Evolutionary conservation across 2,329 filamentous ascomycete species (phyloP).

Genomic region (Epichloe glyceriae): DNA sequence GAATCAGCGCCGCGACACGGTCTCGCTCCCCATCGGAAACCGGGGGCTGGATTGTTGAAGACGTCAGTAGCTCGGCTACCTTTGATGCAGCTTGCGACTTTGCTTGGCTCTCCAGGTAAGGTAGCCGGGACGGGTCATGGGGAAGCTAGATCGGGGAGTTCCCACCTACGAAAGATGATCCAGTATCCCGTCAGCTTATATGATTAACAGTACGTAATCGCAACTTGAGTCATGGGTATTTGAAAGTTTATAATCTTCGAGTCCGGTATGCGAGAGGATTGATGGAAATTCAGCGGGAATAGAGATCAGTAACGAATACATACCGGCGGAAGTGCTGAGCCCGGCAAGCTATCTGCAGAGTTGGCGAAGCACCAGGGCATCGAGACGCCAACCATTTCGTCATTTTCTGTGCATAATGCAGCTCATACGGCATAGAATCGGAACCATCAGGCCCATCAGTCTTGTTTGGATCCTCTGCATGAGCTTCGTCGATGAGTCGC

Average conservation of each 20-base stretch:
- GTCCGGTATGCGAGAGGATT: too few species aligned
- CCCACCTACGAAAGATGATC: slow-evolving; percentile 41
- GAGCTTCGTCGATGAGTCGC: slow-evolving; percentile 56
- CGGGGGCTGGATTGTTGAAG: slow-evolving; percentile 21
- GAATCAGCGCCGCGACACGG: slow-evolving; percentile 56
- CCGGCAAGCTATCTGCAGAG: slow-evolving; percentile 62
- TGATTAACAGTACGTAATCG: too few species aligned
- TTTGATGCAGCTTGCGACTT: slow-evolving; percentile 45
- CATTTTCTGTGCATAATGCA: slow-evolving; percentile 73
- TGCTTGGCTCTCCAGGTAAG: slow-evolving; percentile 66
- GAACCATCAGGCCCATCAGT: slow-evolving; percentile 29
- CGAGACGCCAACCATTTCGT: slow-evolving; percentile 55
- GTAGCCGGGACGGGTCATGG: slow-evolving; percentile 64
- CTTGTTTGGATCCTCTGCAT: slow-evolving; percentile 22
- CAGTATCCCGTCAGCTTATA: neutral
- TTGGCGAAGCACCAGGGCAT: slow-evolving; percentile 47
- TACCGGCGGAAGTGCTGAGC: slow-evolving; percentile 71
- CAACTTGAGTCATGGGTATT: too few species aligned
- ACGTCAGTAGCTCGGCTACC: slow-evolving; percentile 41
- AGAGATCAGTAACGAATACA: too few species aligned
- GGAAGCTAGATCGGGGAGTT: slow-evolving; percentile 64
- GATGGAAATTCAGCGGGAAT: too few species aligned
- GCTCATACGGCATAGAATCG: slow-evolving; percentile 53
- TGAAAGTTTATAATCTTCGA: too few species aligned
- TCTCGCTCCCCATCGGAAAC: slow-evolving; percentile 38